Evolutionary conservation across 2,329 filamentous ascomycete species (phyloP).

Genomic region (Claviceps capensis): DNA sequence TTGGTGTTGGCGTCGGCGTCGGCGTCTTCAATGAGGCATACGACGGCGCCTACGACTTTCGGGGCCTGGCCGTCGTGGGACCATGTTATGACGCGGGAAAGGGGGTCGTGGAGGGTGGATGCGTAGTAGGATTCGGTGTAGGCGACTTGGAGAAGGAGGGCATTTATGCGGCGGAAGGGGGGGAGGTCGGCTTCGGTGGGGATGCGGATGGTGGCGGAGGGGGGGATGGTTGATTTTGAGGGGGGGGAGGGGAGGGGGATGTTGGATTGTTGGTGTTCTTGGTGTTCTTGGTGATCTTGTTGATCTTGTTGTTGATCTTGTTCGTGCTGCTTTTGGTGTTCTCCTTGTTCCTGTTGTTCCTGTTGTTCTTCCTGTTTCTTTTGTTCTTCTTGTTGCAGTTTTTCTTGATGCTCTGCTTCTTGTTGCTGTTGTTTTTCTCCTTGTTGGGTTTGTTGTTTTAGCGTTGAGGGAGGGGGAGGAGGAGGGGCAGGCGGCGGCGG

Average conservation of each 20-base stretch:
- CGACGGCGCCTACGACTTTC: constrained; percentile 46
- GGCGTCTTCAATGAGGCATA: constrained; percentile 42
- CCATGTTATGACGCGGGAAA: constrained; percentile 49
- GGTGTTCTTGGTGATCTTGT: not conserved
- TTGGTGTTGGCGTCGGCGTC: constrained; percentile 1
- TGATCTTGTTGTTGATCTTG: too few species aligned
- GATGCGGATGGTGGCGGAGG: constrained; percentile 37
- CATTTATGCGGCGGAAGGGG: constrained; percentile 49
- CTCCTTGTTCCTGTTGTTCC: too few species aligned
- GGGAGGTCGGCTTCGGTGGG: constrained; percentile 38
- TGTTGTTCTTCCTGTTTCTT: too few species aligned
- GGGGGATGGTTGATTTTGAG: constrained; percentile 19
- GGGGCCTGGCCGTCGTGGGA: constrained; percentile 26
- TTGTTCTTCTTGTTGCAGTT: too few species aligned
- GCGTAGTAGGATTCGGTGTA: constrained; percentile 54
- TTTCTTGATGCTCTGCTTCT: too few species aligned
- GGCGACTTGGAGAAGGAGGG: constrained; percentile 47
- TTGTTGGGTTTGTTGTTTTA: constrained; percentile 7
- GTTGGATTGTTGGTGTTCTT: constrained; percentile 11
- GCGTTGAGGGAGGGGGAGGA: constrained; percentile 7
- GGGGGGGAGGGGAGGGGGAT: constrained; percentile 12
- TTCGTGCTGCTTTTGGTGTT: too few species aligned
- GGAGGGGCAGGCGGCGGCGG: constrained; percentile 9
- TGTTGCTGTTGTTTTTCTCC: not conserved
- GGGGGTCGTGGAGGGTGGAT: constrained; percentile 34